A percentile compares a stretch with the other conserved stretches of the same genome.
phyloP scores from a whole-genome alignment of 2,329 filamentous ascomycete species.

The Colletotrichum sp. region DNA sequence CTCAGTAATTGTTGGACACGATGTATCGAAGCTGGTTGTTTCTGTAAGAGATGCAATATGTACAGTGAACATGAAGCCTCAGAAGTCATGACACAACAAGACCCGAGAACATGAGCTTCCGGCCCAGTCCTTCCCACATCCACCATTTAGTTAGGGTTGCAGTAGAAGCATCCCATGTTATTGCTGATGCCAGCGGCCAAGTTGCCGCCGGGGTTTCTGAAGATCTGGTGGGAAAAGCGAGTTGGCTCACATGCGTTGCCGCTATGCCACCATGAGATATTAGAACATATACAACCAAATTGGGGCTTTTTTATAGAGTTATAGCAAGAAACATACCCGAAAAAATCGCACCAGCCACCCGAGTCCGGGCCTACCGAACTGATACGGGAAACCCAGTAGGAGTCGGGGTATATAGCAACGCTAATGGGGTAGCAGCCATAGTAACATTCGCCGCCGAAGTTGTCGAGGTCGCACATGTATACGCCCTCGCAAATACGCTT shows the following conservation, averaged over 20 bases:
- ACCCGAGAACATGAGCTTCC: not conserved
- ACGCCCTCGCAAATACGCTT: not conserved
- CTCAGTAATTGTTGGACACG: not conserved
- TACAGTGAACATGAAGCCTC: not conserved
- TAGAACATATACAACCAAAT: accelerated
- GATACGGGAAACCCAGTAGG: not conserved
- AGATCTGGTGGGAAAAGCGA: not conserved
- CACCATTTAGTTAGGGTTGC: not conserved
- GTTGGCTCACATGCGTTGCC: not conserved
- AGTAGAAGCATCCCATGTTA: slow-evolving; percentile 1
- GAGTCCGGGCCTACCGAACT: not conserved
- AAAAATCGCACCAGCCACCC: not conserved
- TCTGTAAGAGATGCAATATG: not conserved
- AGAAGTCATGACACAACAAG: not conserved
- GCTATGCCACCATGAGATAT: accelerated
- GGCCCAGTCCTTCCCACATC: not conserved
- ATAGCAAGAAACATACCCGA: not conserved
- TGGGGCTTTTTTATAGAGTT: not conserved
- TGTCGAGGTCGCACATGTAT: not conserved
- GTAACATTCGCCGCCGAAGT: not conserved
- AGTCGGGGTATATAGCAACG: not conserved
- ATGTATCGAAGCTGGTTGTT: not conserved
- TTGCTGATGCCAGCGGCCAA: not conserved
- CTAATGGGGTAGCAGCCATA: not conserved
- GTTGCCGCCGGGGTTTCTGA: not conserved